Evolutionary conservation across 352 stramenopile species (phyloP).

Genomic region (Globisporangium paddicum): DNA sequence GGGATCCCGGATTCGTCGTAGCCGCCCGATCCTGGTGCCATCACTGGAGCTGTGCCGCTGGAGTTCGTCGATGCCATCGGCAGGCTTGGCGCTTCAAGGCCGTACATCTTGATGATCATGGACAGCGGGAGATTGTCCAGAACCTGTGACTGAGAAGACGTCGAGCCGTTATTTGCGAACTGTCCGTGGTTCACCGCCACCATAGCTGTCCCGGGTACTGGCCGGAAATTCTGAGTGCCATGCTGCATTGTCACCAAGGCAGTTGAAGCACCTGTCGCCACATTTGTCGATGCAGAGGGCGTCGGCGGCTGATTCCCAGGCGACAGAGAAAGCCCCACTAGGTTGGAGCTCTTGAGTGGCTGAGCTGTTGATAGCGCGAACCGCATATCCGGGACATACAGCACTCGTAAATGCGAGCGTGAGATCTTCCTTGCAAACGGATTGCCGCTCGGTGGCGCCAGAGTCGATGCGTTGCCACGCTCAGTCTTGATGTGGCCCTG

Average conservation of each 20-base stretch:
- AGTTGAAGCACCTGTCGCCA: slow-evolving; percentile 22
- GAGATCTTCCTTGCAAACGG: slow-evolving; percentile 55
- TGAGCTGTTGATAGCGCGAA: slow-evolving; percentile 53
- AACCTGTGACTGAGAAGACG: slow-evolving; percentile 13
- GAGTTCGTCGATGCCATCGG: slow-evolving; percentile 33
- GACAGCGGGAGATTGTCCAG: slow-evolving; percentile 74
- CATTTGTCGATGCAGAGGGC: slow-evolving; percentile 2
- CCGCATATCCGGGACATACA: slow-evolving; percentile 64
- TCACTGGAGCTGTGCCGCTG: not conserved
- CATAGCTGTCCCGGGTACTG: slow-evolving; percentile 12
- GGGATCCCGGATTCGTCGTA: slow-evolving; percentile 13
- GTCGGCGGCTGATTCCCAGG: slow-evolving; percentile 16
- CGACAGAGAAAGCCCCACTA: slow-evolving; percentile 22
- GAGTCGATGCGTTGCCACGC: slow-evolving; percentile 20
- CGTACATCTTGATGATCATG: slow-evolving; percentile 82
- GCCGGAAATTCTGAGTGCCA: slow-evolving; percentile 20
- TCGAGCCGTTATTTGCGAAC: slow-evolving; percentile 9
- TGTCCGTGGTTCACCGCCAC: slow-evolving; percentile 15
- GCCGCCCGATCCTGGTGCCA: not conserved
- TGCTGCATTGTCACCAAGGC: slow-evolving; percentile 31
- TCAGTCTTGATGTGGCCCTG: slow-evolving; percentile 39
- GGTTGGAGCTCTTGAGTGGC: slow-evolving; percentile 37
- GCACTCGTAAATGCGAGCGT: slow-evolving; percentile 46
- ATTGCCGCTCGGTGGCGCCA: slow-evolving; percentile 26
- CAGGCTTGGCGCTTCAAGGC: slow-evolving; percentile 64